A percentile compares a stretch with the other conserved stretches of the same genome.
Conservation (phyloP, 177 flowering plant genomes). For the Vitis hybrid region DNA sequence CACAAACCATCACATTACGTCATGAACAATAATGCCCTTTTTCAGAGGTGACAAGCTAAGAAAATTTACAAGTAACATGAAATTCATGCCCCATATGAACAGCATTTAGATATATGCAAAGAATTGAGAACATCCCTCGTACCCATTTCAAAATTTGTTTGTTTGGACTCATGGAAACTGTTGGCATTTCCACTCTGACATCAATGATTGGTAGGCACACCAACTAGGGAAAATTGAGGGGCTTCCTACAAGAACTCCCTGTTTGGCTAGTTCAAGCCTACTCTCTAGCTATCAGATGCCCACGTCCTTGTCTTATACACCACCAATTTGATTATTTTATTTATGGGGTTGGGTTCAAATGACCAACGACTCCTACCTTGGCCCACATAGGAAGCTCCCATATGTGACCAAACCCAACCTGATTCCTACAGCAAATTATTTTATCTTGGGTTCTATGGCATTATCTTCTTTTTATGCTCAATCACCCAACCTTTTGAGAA, state of each 20-base stretch:
- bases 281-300: background rate
- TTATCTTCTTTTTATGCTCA: background rate
- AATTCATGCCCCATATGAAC: too few species aligned
- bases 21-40: too few species aligned
- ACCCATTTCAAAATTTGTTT: background rate
- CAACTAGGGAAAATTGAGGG: background rate
- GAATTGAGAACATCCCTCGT: too few species aligned
- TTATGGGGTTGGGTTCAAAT: too few species aligned
- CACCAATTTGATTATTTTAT: background rate
- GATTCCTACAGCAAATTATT: too few species aligned
- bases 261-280: too few species aligned
- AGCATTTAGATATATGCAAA: too few species aligned
- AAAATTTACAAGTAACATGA: too few species aligned
- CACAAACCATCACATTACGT: too few species aligned
- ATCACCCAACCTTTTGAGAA: background rate
- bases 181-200: background rate
- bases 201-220: conserved; percentile 4
- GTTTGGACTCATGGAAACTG: background rate
- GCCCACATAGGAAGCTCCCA: too few species aligned
- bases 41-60: too few species aligned
- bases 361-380: too few species aligned
- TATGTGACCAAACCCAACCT: background rate
- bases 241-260: background rate
- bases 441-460: background rate
- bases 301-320: background rate